Evolutionary conservation across 1,284 basidiomycete species (phyloP).

Genomic region (Coriolopsis trogii): DNA sequence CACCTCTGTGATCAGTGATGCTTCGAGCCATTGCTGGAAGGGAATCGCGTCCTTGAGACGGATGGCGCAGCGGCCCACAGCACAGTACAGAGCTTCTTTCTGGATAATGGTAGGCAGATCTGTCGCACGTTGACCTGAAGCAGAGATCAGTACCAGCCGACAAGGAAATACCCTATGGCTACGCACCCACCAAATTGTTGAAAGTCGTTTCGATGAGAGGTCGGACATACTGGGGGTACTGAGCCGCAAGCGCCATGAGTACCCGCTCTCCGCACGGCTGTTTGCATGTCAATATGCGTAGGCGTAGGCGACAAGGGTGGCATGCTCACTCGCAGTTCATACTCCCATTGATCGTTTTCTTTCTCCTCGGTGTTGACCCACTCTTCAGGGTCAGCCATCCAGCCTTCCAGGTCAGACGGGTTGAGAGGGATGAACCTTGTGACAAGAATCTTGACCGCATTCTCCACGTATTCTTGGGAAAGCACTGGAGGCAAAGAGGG

Average conservation of each 20-base stretch:
- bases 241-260: conserved; percentile 75
- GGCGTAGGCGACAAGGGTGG: not conserved
- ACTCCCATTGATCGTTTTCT: conserved; percentile 89
- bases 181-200: conserved; percentile 55
- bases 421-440: conserved; percentile 84
- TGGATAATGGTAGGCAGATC: conserved; percentile 71
- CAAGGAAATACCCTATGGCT: not conserved
- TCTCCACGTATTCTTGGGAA: conserved; percentile 74
- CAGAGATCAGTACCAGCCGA: conserved; percentile 1
- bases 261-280: conserved; percentile 90
- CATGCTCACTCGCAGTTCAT: conserved; percentile 74
- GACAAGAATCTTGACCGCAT: conserved; percentile 78
- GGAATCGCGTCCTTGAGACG: conserved; percentile 68
- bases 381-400: conserved; percentile 87
- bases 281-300: conserved; percentile 7
- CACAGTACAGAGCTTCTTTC: conserved; percentile 89
- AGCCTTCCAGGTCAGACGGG: conserved; percentile 74
- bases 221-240: conserved; percentile 74
- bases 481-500: conserved; percentile 52
- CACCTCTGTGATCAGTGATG: conserved; percentile 60
- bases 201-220: conserved; percentile 70
- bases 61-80: conserved; percentile 79
- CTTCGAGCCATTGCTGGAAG: conserved; percentile 68
- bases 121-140: conserved; percentile 51
- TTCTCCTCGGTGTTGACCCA: conserved; percentile 87